Evolutionary conservation across 164 flowering plant genomes (phyloP), one percentile per base, ranked within the genome.

Genomic region (Paratinospora sagittata): DNA sequence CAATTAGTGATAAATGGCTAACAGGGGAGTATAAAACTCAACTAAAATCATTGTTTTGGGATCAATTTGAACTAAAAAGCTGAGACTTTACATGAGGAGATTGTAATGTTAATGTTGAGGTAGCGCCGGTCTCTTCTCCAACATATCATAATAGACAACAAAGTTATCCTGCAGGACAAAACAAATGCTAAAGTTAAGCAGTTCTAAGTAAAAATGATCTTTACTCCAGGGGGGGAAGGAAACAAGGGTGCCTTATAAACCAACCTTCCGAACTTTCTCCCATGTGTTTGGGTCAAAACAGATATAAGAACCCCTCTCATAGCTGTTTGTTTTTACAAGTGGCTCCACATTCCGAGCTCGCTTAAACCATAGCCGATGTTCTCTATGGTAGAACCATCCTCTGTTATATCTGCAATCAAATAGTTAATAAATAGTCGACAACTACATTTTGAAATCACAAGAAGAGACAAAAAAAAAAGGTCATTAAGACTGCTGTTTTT

Each of bases 381-480:
- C 83, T 67, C 63, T 81, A 74, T 81, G 83, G 72, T 80, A 81
- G 76, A 74, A 68, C 86, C 86, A 84, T 27, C 86, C 86, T 70
- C 82, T 76, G 3, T 11, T 36, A 33, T 66, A 61, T 73, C 86
- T 83, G 77, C 77, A 74, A 66, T 37, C 70, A 41, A 27, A 68
- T 19, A 23, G 55, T 12, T 14, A n/a, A n/a, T n/a, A 34, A 65
- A 19, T 34, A 65, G 14, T 36, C 10, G 12, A 19, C 41, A 14
- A 16, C 45, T 37, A 33, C 19, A 17, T 65, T 65, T 17, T n/a
- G n/a, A 58, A 58, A 33, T 60, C 33, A 13, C 8, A 65, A 47
- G n/a, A n/a, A 5, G 19, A 24, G 55, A 71, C n/a, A 64, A 8
- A 14, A 60, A 19, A 27, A 27, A 16, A 61, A 26, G 41, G 23